Base-by-base conservation (phyloP, 495 filamentous ascomycete species). In the Penicillium simplicissimum region DNA sequence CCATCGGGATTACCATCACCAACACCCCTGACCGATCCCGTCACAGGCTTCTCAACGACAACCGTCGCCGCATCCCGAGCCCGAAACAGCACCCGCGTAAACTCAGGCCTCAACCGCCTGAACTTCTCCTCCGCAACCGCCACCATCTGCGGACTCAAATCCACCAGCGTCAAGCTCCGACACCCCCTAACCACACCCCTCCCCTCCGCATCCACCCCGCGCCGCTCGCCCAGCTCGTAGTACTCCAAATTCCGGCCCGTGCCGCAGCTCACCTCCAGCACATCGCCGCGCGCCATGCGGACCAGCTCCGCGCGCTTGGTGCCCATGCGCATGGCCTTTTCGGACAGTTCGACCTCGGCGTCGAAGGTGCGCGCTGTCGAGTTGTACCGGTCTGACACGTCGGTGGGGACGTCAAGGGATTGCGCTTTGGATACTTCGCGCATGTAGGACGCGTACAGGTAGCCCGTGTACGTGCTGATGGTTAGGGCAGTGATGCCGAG, bases 211-310 rank as follows among this genome's bases (percentile, higher is more conserved):
- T 87, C 93, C 5, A 82, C 71, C 4, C 87, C 74, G 63, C 95
- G 92, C 53, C 89, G 79, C 15, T 92, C 91, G 2, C 72, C 75
- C 5, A 84, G 61, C 36, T 81, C 74, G 72, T 96, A 98, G 75
- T 86, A 96, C 23, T 82, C 77, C 34, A 90, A 69, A 69, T 97
- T 98, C 42, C 94, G 79, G 0, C 96, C 95, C n/a, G 96, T 96
- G 21, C 95, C 96, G 42, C 90, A 90, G 53, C 90, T 90, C 13
- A 93, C 87, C 72, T 98, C 96, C 19, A 97, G 81, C 6, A 97
- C 93, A 72, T 97, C 79, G 1, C 96, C 95, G 15, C 79, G 76
- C 8, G 87, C 92, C 56, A 81, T 73, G 17, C 74, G 67, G 6
- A 85, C 82, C 6, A 97, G 79, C 52, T 81, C 75, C 36, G 79